Percentiles rank a stretch among this genome's conserved stretches.
phyloP scores from a whole-genome alignment of 129 eudicot species.

The Tagetes erecta region DNA sequence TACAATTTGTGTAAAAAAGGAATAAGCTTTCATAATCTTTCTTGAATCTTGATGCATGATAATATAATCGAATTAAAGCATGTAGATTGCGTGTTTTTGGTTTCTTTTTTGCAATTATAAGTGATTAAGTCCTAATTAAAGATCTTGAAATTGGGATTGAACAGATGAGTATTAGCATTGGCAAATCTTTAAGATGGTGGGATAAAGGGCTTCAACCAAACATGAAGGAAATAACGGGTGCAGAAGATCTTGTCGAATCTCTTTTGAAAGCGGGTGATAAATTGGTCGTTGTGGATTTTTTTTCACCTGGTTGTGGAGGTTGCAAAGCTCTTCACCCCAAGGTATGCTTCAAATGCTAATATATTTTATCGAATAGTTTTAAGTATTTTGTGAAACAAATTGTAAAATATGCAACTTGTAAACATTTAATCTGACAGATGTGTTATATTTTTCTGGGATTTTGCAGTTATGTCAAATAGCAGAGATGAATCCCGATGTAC shows the following conservation, averaged over 20 bases:
- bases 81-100: background rate
- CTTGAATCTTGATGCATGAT: background rate
- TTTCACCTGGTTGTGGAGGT: slow-evolving; percentile 91
- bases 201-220: slow-evolving; percentile 63
- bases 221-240: slow-evolving; percentile 63
- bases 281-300: slow-evolving; percentile 65
- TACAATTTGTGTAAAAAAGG: too few relatives aligned
- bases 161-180: slow-evolving; percentile 53
- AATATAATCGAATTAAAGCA: background rate
- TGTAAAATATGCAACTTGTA: background rate
- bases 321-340: slow-evolving; percentile 89
- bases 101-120: background rate
- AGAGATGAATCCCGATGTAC: slow-evolving; percentile 78
- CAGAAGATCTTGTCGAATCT: slow-evolving; percentile 65
- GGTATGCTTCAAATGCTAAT: slow-evolving; percentile 32
- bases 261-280: slow-evolving; percentile 59
- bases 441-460: background rate
- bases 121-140: slow-evolving; percentile 9
- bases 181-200: slow-evolving; percentile 74
- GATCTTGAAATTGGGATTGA: slow-evolving; percentile 14
- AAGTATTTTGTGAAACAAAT: background rate
- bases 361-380: background rate
- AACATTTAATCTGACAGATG: background rate
- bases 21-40: too few relatives aligned
- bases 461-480: slow-evolving; percentile 79